Percentiles rank a stretch among this genome's conserved stretches.
Conservation (phyloP, 2,329 filamentous ascomycete genomes). For the Malbranchea zuffiana region DNA sequence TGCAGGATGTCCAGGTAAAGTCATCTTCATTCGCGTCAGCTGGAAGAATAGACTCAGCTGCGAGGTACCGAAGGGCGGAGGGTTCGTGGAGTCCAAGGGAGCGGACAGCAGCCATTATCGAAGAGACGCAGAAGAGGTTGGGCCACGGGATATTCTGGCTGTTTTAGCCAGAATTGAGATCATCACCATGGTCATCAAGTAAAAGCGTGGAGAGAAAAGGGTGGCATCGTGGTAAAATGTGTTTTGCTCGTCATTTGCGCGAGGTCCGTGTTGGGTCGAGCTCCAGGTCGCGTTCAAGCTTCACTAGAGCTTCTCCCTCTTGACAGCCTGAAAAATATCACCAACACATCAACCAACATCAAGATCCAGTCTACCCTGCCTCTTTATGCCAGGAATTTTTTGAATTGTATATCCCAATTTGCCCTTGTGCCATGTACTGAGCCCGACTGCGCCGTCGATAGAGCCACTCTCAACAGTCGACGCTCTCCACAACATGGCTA, state of each 20-base stretch:
- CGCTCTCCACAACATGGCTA: slow-evolving; percentile 12
- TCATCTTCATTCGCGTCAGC: slow-evolving; percentile 49
- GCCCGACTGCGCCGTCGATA: not conserved
- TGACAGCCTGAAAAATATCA: slow-evolving; percentile 1
- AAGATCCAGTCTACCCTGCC: not conserved
- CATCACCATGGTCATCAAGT: slow-evolving; percentile 22
- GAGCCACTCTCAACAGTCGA: not conserved
- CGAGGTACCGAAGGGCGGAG: slow-evolving; percentile 68
- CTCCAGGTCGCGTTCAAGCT: not conserved
- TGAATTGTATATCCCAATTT: not conserved
- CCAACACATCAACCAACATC: not conserved
- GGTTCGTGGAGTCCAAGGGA: slow-evolving; percentile 88
- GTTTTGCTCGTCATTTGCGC: too few relatives aligned
- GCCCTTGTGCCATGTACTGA: slow-evolving; percentile 3
- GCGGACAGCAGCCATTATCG: slow-evolving; percentile 73
- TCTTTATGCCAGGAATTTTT: not conserved
- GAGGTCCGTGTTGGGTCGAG: too few relatives aligned
- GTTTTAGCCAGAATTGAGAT: slow-evolving; percentile 16
- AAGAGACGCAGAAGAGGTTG: slow-evolving; percentile 8
- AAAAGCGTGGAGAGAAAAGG: too few relatives aligned
- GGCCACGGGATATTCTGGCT: slow-evolving; percentile 17
- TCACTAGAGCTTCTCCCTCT: not conserved
- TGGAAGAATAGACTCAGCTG: slow-evolving; percentile 67
- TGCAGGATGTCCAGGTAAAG: slow-evolving; percentile 66
- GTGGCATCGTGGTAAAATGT: too few relatives aligned